Evolutionary conservation across 2,329 filamentous ascomycete species (phyloP), one percentile per base, ranked within the genome.

Genomic region (Hymenoscyphus occultus): DNA sequence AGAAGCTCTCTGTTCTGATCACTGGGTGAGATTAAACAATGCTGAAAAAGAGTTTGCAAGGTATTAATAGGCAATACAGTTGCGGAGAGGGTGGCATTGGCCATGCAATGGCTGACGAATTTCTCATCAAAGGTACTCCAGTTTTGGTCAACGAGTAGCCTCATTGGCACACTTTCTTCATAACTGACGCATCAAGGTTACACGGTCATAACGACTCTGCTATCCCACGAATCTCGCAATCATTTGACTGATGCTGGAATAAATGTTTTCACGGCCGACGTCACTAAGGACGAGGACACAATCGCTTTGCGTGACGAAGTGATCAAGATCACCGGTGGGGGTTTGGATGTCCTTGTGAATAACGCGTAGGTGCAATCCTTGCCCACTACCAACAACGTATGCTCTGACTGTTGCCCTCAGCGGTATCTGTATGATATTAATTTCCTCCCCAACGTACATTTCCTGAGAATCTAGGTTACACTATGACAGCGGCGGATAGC

Each of bases 281-380:
- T 80, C 4, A 77, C 74, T 1, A 74, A 74, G n/a, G 39, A 71
- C 5, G 67, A 69, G 3, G 65, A 72, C 22, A 73, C 81, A 39
- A 60, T 70, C 5, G 61, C 63, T 14, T 70, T 74, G 16, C 76
- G 76, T 0, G 75, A 75, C 16, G 75, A 68, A n/a, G 73, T 75
- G 39, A 67, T 69, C 5, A 61, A 72, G 19, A 70, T 74, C n/a
- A 76, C 76, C 0, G 76, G 72, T 32, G 76, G 76, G 14, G 74
- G 67, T 28, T 73, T 81, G 12, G 77, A 81, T 65, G 73, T 80
- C 19, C 76, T 81, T 4, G 71, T 80, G 62, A 81, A 82, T 70
- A 81, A 81, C 70, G 77, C 79, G 5, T 66, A 16, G 64, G 64
- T 64, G 6, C 22, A 39, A 39, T 28, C 28, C 16, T 35, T 22